Conservation (phyloP, 305 asterid species). For the Plantago lanceolata region DNA sequence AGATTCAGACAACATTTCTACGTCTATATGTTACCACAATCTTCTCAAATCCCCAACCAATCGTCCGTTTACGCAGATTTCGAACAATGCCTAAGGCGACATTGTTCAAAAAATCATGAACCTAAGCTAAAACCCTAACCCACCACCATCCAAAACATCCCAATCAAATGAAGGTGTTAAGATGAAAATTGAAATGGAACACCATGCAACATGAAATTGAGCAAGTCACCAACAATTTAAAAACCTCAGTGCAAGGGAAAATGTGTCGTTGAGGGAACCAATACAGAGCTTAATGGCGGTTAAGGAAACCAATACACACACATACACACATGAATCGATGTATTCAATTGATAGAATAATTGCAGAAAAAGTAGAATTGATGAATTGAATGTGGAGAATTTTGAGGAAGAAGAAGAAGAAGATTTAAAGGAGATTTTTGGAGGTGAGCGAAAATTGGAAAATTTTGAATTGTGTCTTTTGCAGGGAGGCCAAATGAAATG, state of each 20-base stretch:
- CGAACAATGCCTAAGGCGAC: conserved; percentile 36
- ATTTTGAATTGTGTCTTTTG: conserved; percentile 7
- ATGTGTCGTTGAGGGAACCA: background rate
- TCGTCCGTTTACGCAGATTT: conserved; percentile 17
- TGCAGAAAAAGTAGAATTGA: background rate
- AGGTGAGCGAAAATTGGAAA: background rate
- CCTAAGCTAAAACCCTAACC: conserved; percentile 9
- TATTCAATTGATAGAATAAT: background rate
- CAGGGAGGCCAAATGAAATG: background rate
- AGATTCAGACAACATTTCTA: conserved; percentile 52
- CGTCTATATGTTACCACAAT: conserved; percentile 7
- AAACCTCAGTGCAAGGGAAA: too few species aligned
- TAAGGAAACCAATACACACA: background rate
- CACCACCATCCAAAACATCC: background rate
- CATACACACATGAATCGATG: background rate
- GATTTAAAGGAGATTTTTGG: conserved; percentile 31
- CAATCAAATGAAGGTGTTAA: background rate
- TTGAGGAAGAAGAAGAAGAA: background rate
- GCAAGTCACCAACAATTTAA: background rate
- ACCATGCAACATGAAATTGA: background rate
- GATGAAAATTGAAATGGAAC: too few species aligned
- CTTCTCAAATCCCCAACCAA: conserved; percentile 19
- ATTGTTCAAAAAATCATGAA: conserved; percentile 30
- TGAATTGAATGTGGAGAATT: background rate
- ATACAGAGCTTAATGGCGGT: background rate